These are phyloP conservation scores for Cyclotella atomus DNA, from an alignment of 108 stramenopile species.

Conservation along the genomic window DNA sequence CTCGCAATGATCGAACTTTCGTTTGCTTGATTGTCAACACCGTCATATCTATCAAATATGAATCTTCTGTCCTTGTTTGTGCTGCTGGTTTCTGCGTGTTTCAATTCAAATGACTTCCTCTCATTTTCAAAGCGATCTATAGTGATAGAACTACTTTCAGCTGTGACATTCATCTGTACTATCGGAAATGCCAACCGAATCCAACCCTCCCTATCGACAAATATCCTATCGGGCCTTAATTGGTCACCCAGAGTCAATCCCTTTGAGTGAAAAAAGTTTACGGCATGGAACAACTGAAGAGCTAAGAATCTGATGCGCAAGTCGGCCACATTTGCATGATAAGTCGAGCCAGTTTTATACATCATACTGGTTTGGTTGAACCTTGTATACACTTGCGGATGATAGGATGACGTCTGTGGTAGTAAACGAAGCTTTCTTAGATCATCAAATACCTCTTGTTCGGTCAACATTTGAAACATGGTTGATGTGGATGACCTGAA, in stretches of 20 bases:
- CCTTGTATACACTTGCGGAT: conserved; percentile 8
- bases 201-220: conserved; percentile 36
- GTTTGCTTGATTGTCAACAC: too few relatives aligned
- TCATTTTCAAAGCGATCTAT: too few relatives aligned
- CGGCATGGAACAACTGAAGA: conserved; percentile 33
- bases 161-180: not conserved
- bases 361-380: conserved; percentile 20
- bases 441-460: conserved; percentile 12
- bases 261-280: conserved; percentile 29
- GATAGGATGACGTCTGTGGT: not conserved
- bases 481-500: conserved; percentile 3
- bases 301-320: conserved; percentile 35
- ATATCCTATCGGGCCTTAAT: conserved; percentile 30
- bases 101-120: too few relatives aligned
- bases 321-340: conserved; percentile 38
- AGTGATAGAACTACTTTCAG: too few relatives aligned
- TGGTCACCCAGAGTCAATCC: conserved; percentile 28
- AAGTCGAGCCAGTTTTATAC: conserved; percentile 17
- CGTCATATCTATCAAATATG: conserved; percentile 15
- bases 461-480: not conserved
- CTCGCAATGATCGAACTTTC: not conserved
- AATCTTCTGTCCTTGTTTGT: conserved; percentile 18
- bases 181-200: conserved; percentile 23
- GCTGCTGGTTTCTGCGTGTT: too few relatives aligned
- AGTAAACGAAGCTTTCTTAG: not conserved